These are phyloP conservation scores for Saitozyma sp. DNA, from an alignment of 768 basidiomycete species.

Conservation along the genomic window DNA sequence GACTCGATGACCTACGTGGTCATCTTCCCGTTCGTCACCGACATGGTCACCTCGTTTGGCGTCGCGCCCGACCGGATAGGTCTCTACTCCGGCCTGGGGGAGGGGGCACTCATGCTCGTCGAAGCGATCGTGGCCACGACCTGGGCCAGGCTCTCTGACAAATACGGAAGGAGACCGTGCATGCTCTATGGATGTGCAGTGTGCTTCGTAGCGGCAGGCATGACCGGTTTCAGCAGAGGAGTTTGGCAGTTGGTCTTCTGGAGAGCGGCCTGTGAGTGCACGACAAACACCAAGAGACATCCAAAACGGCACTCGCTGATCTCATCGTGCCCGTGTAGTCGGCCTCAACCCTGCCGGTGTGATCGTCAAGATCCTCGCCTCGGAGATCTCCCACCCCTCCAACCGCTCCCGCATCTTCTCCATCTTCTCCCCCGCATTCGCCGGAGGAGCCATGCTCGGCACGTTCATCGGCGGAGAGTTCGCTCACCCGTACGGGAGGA, in stretches of 20 bases:
- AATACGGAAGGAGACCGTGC: slow-evolving; percentile 29
- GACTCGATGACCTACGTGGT: slow-evolving; percentile 31
- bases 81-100: slow-evolving; percentile 33
- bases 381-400: slow-evolving; percentile 25
- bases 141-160: slow-evolving; percentile 37
- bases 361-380: slow-evolving; percentile 21
- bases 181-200: slow-evolving; percentile 24
- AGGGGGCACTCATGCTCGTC: slow-evolving; percentile 38
- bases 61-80: slow-evolving; percentile 31
- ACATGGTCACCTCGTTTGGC: slow-evolving; percentile 36
- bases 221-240: slow-evolving; percentile 30
- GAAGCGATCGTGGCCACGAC: slow-evolving; percentile 31
- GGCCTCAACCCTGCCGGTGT: slow-evolving; percentile 30
- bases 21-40: slow-evolving; percentile 40
- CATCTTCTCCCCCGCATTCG: slow-evolving; percentile 33
- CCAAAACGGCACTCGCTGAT: no score
- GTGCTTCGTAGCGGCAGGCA: slow-evolving; percentile 9
- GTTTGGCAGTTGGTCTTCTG: slow-evolving; percentile 35
- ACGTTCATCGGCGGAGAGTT: slow-evolving; percentile 37
- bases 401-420: slow-evolving; percentile 36
- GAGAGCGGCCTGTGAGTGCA: slow-evolving; percentile 32
- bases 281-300: no score
- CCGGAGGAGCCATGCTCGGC: slow-evolving; percentile 28
- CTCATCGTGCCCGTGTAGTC: slow-evolving; percentile 11
- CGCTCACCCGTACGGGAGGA: slow-evolving; percentile 31